Evolutionary conservation across 1,284 basidiomycete species (phyloP), one percentile per base, ranked within the genome.

Genomic region (Melanopsichium pennsylvanicum): DNA sequence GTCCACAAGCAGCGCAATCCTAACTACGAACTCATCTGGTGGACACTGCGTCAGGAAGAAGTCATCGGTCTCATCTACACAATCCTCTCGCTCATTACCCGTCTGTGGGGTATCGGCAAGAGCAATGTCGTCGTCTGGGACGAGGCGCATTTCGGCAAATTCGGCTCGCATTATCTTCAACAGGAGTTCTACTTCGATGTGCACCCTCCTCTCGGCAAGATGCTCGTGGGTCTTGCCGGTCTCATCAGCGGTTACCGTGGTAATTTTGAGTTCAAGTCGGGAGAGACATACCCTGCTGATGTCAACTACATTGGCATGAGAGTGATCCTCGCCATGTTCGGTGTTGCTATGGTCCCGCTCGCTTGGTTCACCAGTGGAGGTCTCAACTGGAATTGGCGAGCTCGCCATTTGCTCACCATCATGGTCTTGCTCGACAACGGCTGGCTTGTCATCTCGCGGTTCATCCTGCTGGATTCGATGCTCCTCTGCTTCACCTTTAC

Each of bases 181-280:
- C 90, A 92, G 77, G 64, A 76, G 51, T 77, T 81, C 60, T 80
- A 80, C 70, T 74, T 76, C 45, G 68, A 76, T 27, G 68, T 73
- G n/a, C 95, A 98, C 80, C 95, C 95, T 2, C 95, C 95, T 0
- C 86, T 98, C 29, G 95, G 96, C 19, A 98, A 98, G 85, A 97
- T 98, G 93, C 86, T 98, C 51, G 95, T 98, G 48, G 95, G 93
- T 5, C 86, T 98, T 16, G 92, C 90, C 2, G 95, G 96, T 19
- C 84, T 93, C 47, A 83, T 98, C 61, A 86, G 92, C 5, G 95
- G 96, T 39, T 98, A 97, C 82, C 87, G 94, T 70, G 95, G 95
- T 16, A 82, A 84, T 21, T 98, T 92, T 76, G 95, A 97, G 60
- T 98, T 97, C 85, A 93, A 95, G 82, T 94, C 92, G 55, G 96